phyloP scores from a whole-genome alignment of 495 filamentous ascomycete genomes.

The Aspergillus sclerotioniger region DNA sequence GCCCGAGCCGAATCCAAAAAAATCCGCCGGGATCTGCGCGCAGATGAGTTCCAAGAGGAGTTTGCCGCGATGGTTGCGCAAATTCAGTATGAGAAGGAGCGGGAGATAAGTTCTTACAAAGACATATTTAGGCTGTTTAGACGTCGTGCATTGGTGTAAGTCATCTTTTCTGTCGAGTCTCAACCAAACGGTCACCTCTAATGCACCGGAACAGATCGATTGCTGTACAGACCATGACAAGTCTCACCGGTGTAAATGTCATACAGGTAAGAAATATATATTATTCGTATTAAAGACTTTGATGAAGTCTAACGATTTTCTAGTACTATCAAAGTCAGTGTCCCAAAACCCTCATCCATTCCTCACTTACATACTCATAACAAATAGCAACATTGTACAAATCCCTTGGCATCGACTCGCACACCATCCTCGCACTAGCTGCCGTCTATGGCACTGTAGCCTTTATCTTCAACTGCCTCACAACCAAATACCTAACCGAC shows the following conservation, averaged over 20 bases:
- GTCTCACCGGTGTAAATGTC: constrained; percentile 56
- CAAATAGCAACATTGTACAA: constrained; percentile 51
- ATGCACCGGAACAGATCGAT: constrained; percentile 37
- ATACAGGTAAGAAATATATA: constrained; percentile 36
- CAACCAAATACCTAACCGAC: constrained; percentile 54
- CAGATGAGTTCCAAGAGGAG: constrained; percentile 51
- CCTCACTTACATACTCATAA: constrained; percentile 5
- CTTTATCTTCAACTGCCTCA: constrained; percentile 51
- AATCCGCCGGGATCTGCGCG: constrained; percentile 48
- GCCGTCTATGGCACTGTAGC: constrained; percentile 56
- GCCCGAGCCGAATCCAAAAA: constrained; percentile 49
- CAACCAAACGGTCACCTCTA: not conserved
- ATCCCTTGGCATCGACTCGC: constrained; percentile 51
- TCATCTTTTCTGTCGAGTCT: constrained; percentile 4
- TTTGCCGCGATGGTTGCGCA: constrained; percentile 55
- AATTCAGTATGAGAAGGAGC: constrained; percentile 60
- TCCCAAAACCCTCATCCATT: not conserved
- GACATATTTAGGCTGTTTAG: constrained; percentile 55
- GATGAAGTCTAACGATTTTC: not conserved
- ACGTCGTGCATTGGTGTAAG: constrained; percentile 49
- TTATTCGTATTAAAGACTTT: not conserved
- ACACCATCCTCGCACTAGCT: constrained; percentile 53
- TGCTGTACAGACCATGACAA: constrained; percentile 58
- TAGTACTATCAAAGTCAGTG: constrained; percentile 54
- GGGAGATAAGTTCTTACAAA: constrained; percentile 50